phyloP scores from a whole-genome alignment of 2,329 filamentous ascomycete genomes.

The Thielaviopsis punctulata region DNA sequence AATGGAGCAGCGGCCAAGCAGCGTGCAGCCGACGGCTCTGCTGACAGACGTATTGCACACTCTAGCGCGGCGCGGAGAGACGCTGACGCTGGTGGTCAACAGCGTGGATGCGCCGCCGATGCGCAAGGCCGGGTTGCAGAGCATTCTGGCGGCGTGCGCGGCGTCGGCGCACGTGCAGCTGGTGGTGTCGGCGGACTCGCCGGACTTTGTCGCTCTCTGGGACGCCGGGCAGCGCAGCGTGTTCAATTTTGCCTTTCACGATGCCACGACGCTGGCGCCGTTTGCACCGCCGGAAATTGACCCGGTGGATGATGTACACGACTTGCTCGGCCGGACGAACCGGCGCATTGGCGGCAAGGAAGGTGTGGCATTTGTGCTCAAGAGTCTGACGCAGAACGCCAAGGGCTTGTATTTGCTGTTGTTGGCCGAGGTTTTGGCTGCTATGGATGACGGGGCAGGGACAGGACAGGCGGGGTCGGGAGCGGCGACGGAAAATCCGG shows the following conservation, averaged over 20 bases:
- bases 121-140: slow-evolving; percentile 51
- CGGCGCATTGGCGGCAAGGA: slow-evolving; percentile 73
- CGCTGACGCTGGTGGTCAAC: slow-evolving; percentile 59
- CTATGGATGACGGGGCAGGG: slow-evolving; percentile 30
- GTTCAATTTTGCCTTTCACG: slow-evolving; percentile 80
- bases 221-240: slow-evolving; percentile 68
- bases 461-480: neutral
- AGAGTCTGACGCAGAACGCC: slow-evolving; percentile 81
- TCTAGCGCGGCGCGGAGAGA: slow-evolving; percentile 31
- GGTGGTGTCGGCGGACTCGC: slow-evolving; percentile 70
- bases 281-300: slow-evolving; percentile 49
- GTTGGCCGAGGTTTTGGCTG: slow-evolving; percentile 64
- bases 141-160: slow-evolving; percentile 59
- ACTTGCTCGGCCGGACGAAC: slow-evolving; percentile 65
- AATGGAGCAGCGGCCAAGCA: slow-evolving; percentile 29
- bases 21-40: slow-evolving; percentile 50
- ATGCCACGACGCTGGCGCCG: slow-evolving; percentile 75
- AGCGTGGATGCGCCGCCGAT: slow-evolving; percentile 70
- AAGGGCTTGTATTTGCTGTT: slow-evolving; percentile 72
- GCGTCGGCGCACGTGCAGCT: slow-evolving; percentile 55
- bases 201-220: slow-evolving; percentile 78
- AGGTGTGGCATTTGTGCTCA: slow-evolving; percentile 79
- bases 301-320: slow-evolving; percentile 78
- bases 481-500: slow-evolving; percentile 27
- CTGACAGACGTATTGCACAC: slow-evolving; percentile 47